Conservation (phyloP, 2,329 filamentous ascomycete species). For the Talaromyces sp. region DNA sequence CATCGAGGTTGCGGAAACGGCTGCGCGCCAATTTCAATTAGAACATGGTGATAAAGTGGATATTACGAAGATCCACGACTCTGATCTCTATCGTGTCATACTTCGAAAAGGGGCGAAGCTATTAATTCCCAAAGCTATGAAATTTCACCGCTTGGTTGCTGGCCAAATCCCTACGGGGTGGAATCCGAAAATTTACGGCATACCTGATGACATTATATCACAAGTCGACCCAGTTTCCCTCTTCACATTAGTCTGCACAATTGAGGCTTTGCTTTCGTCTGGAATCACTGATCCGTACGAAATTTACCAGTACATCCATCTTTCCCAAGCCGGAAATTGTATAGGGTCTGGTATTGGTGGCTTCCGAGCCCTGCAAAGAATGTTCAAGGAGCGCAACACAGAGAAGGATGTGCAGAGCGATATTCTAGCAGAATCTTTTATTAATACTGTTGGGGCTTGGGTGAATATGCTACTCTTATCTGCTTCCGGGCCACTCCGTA, state of each 20-base stretch:
- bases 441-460: slow-evolving; percentile 98
- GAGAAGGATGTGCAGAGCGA: slow-evolving; percentile 98
- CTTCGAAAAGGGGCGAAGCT: slow-evolving; percentile 93
- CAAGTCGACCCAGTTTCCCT: slow-evolving; percentile 96
- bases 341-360: slow-evolving; percentile 98
- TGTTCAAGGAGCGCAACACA: slow-evolving; percentile 96
- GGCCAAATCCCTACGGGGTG: slow-evolving; percentile 93
- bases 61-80: slow-evolving; percentile 89
- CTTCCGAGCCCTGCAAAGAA: slow-evolving; percentile 81
- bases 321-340: slow-evolving; percentile 97
- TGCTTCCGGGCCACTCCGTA: slow-evolving; percentile 97
- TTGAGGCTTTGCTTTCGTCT: slow-evolving; percentile 80
- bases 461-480: slow-evolving; percentile 98
- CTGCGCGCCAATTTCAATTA: slow-evolving; percentile 91
- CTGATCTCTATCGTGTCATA: slow-evolving; percentile 88
- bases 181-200: slow-evolving; percentile 93
- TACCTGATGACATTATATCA: slow-evolving; percentile 94
- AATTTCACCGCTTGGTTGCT: slow-evolving; percentile 94
- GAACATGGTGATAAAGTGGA: slow-evolving; percentile 97
- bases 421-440: slow-evolving; percentile 94
- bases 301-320: slow-evolving; percentile 99
- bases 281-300: slow-evolving; percentile 99
- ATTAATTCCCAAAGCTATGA: slow-evolving; percentile 92
- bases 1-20: slow-evolving; percentile 95
- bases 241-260: slow-evolving; percentile 89